These are phyloP conservation scores for Chlorella variabilis DNA, from an alignment of 163 green algal genomes.

Conservation along the genomic window DNA sequence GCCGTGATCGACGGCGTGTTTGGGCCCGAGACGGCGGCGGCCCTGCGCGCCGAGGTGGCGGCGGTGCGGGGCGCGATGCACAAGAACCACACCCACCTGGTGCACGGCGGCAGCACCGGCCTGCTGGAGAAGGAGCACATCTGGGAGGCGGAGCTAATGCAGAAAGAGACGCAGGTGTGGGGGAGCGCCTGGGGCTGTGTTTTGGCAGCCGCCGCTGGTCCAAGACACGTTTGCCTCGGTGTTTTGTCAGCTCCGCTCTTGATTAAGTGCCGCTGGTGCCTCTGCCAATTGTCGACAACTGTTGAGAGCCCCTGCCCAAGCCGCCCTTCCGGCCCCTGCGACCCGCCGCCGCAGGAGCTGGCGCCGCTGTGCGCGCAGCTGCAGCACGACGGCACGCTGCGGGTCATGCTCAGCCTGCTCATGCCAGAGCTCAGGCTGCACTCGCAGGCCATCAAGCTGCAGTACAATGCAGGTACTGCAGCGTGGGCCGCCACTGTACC, in stretches of 20 bases:
- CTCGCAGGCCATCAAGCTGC: constrained; percentile 80
- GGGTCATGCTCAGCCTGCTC: constrained; percentile 65
- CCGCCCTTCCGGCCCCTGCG: too few species aligned
- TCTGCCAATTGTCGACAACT: too few species aligned
- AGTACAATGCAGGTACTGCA: constrained; percentile 79
- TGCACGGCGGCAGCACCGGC: constrained; percentile 35
- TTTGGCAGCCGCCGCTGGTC: neutral
- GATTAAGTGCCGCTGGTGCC: too few species aligned
- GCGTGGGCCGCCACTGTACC: neutral
- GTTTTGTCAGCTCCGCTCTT: neutral
- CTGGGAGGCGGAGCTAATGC: constrained; percentile 73
- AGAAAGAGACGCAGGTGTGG: constrained; percentile 34
- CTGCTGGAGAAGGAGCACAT: constrained; percentile 73
- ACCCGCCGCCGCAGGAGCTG: constrained; percentile 17
- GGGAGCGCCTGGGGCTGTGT: neutral
- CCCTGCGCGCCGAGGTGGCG: constrained; percentile 55
- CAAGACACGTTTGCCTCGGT: neutral
- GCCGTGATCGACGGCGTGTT: constrained; percentile 69
- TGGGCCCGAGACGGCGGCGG: neutral
- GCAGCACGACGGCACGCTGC: constrained; percentile 57
- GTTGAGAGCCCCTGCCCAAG: too few species aligned
- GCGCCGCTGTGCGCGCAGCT: constrained; percentile 49
- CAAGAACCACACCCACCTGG: constrained; percentile 79
- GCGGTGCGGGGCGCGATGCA: constrained; percentile 63
- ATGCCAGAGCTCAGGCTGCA: constrained; percentile 62